Evolutionary conservation across 345 rosid genomes (phyloP).

Genomic region (Pistacia vera): DNA sequence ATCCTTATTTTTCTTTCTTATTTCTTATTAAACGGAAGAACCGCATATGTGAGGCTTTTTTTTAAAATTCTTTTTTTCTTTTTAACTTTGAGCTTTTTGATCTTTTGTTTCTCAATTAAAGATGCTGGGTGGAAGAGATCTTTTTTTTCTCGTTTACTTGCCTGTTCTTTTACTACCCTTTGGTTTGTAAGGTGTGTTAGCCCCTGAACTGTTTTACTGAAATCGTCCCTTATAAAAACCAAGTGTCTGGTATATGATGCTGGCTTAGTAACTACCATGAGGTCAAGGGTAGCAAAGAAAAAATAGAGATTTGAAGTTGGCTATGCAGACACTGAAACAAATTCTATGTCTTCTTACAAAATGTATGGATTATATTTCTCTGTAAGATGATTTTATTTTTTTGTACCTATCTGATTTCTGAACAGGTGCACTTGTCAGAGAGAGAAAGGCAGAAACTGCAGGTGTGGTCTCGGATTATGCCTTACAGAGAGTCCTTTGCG

Average conservation of each 20-base stretch:
- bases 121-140: background rate
- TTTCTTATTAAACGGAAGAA: background rate
- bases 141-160: background rate
- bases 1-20: background rate
- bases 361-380: conserved; percentile 9
- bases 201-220: background rate
- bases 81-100: too few species aligned
- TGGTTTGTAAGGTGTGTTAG: background rate
- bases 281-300: background rate
- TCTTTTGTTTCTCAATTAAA: background rate
- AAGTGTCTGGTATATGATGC: background rate
- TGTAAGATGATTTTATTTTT: conserved; percentile 13
- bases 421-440: conserved; percentile 86
- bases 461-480: conserved; percentile 99
- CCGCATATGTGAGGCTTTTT: too few species aligned
- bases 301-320: background rate
- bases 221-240: background rate
- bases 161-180: background rate
- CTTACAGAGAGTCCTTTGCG: conserved; percentile 92
- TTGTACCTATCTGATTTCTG: conserved; percentile 27
- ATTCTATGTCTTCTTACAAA: background rate
- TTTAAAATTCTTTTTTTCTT: too few species aligned
- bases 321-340: background rate
- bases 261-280: background rate
- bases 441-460: conserved; percentile 97